Base-by-base conservation (phyloP, 192 early-diverging fungal genomes). In the Coemansia interrupta region DNA sequence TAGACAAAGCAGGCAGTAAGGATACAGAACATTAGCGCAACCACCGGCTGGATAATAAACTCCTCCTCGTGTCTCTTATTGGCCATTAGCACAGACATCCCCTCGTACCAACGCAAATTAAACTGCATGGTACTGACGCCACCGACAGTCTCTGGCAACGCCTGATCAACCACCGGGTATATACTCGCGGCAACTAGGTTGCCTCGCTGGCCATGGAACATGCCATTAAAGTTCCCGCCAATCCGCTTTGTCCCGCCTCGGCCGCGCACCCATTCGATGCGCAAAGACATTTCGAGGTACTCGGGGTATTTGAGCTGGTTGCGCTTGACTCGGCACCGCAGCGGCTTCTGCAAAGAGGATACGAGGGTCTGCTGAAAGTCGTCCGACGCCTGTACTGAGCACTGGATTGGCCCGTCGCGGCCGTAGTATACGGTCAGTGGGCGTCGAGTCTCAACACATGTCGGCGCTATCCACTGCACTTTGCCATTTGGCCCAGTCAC, bases 101-200 rank as follows among this genome's bases (percentile, higher is more conserved):
- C 66, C 5, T 43, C 70, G 40, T 80, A 80, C 77, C 77, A 80
- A 14, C 52, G 55, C 43, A 51, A 52, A 60, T 42, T 61, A 58
- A 80, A 69, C 64, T 65, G 67, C 58, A 80, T 58, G 4, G 77
- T 80, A 9, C 63, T 63, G 11, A 80, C 64, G 8, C 77, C 77
- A 15, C 38, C 46, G 7, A 73, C 77, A 7, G 57, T 59, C 41
- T 63, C 61, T 17, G 77, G 77, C 59, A 80, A 57, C 39, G 70
- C 41, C 24, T 61, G 58, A 19, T 66, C 63, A 5, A 58, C 38
- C 5, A 80, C 64, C 11, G 77, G 64, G 29, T 80, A 80, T 20
- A 80, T 39, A 11, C 66, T 50, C 0, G 55, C 77, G 1, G 70
- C 67, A 26, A 67, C 46, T 23, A 80, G 12, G 18, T 43, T 52